A percentile compares a stretch with the other conserved stretches of the same genome.
phyloP scores from a whole-genome alignment of 176 grass and related monocot species.

The Alloteropsis semialata region DNA sequence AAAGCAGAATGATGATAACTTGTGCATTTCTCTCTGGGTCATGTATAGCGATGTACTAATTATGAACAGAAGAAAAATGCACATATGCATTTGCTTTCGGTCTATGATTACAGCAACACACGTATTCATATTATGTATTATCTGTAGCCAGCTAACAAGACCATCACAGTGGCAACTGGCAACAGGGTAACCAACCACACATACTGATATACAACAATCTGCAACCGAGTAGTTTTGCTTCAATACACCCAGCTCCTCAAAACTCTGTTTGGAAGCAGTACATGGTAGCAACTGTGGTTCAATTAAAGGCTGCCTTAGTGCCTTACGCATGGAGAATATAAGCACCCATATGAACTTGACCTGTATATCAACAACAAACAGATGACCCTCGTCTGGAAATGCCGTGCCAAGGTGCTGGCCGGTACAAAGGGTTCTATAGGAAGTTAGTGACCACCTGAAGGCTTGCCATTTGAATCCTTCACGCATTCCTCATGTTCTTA shows the following conservation, averaged over 20 bases:
- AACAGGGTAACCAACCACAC: too few species aligned
- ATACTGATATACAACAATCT: background rate
- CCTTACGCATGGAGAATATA: background rate
- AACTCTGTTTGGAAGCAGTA: background rate
- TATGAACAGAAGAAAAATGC: too few species aligned
- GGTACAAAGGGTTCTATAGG: background rate
- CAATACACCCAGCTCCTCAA: background rate
- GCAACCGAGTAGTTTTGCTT: background rate
- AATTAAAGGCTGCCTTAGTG: background rate
- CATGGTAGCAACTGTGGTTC: background rate
- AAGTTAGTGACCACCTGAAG: background rate
- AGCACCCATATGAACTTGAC: background rate
- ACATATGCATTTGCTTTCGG: too few species aligned
- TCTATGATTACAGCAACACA: too few species aligned
- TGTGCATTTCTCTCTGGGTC: too few species aligned
- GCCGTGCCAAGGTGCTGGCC: background rate
- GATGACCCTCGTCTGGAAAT: background rate
- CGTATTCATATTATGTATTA: too few species aligned
- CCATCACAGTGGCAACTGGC: too few species aligned
- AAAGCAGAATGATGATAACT: too few species aligned
- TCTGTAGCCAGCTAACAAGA: too few species aligned
- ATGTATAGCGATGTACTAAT: too few species aligned
- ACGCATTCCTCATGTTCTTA: background rate
- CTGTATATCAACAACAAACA: background rate
- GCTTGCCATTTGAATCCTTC: background rate